Base-by-base conservation (phyloP, 2,329 filamentous ascomycete species). In the Parafenestella ontariensis region DNA sequence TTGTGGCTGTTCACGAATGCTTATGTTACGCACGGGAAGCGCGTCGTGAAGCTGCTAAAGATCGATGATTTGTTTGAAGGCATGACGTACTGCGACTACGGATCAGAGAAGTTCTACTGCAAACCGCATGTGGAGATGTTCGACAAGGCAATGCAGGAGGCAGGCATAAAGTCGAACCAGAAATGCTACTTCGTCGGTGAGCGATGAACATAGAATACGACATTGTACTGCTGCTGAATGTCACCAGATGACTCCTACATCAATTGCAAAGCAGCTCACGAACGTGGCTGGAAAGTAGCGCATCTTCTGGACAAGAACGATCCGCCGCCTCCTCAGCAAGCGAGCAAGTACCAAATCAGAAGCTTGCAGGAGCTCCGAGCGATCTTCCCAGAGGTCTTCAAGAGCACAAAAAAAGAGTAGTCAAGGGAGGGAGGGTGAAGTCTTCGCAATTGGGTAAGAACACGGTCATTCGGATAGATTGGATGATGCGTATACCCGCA, bases 1-100 rank as follows among this genome's bases (percentile, higher is more conserved):
- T 80, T 92, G 26, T 99, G 96, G 95, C 86, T 99, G 1, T 89
- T 99, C 68, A 99, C 96, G 1, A 99, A 99, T 71, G 95, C 96
- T 20, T 97, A 99, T 69, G 81, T 96, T 61, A 98, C 83, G 29
- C 95, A 99, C 70, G 95, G 87, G 28, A 88, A 86, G 69, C 81
- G 92, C 37, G 95, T 99, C 0, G 87, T 97, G 11, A 87, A 83
- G 56, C 79, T 99, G 18, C 81, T 99, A 1, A 88, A 85, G 2
- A 81, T 99, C 21, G 92, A 96, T 1, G 91, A 96, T 72, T 79
- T 94, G 23, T 99, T 99, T 71, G 94, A 98, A 59, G 95, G 95
- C 7, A 86, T 98, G 57, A 99, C 95, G 0, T 99, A 87, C 75
- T 99, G 96, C 72, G 91, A 99, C 76, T 99, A 99, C 76, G 83